Evolutionary conservation across 352 stramenopile species (phyloP), one percentile per base, ranked within the genome.

Genomic region (Phytophthora constricta): DNA sequence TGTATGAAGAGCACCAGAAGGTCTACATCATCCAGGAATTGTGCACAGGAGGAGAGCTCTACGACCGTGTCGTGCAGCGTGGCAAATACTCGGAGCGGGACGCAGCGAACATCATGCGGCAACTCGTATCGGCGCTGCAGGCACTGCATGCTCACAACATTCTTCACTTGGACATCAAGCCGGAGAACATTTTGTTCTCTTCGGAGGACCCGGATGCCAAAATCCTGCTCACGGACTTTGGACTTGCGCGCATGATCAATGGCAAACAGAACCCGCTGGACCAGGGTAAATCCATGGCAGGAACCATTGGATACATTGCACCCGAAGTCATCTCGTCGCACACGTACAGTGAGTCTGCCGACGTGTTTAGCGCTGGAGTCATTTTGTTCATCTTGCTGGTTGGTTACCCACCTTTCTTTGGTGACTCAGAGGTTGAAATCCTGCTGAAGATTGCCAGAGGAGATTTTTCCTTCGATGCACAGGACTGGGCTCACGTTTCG

Each of bases 371-470:
- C 50, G 80, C 86, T 26, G 86, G 86, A n/a, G 86, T 93, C 20
- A 93, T 92, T 53, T 51, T 93, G 42, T 93, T 90, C 70, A 92
- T 93, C 37, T 39, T 93, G 57, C 60, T 93, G 11, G 86, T 93
- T 0, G 86, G 86, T 1, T 93, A 93, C 59, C 86, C 84, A 23
- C 86, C 86, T 14, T 93, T 93, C 71, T 78, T 74, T 37, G 86
- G 86, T 7, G 86, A 91, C 49, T 87, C 78, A 13, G 83, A 92
- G 46, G 79, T 92, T 25, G 84, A 92, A 62, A 89, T 87, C n/a
- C 46, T 92, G 54, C 74, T 91, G 45, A 93, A 92, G 66, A 92
- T 91, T 47, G 82, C 84, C 10, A 76, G 86, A 19, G 86, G 86
- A 3, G 80, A 92, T 62, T 91, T 88, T 45, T 79, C 87, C 39